A percentile compares a stretch with the other conserved stretches of the same genome.
Conservation (phyloP, 352 stramenopile genomes). For the Phytopythium kandeliae region DNA sequence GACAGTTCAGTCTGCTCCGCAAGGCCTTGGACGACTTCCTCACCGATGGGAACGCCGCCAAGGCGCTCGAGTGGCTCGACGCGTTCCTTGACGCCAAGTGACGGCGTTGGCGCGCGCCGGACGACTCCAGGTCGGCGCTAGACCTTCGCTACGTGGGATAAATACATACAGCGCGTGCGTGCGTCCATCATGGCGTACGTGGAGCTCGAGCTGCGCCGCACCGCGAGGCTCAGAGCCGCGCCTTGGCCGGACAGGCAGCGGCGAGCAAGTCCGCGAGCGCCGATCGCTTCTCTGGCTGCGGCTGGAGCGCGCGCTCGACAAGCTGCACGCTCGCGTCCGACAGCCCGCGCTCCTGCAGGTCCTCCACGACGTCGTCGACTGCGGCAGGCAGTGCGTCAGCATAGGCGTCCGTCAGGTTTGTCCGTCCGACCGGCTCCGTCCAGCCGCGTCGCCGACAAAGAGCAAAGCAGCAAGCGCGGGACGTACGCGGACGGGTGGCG, state of each 20-base stretch:
- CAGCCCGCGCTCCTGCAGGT: constrained; percentile 23
- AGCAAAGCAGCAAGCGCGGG: not conserved
- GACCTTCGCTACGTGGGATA: constrained; percentile 10
- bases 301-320: constrained; percentile 37
- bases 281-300: constrained; percentile 29
- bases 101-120: not conserved
- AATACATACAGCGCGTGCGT: constrained; percentile 21
- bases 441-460: no score
- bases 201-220: no score
- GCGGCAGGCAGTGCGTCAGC: no score
- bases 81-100: constrained; percentile 42
- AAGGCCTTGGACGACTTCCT: constrained; percentile 44
- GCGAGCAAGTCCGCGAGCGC: constrained; percentile 39
- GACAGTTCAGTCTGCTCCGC: constrained; percentile 51
- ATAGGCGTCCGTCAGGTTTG: no score
- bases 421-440: no score
- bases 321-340: constrained; percentile 26
- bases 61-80: constrained; percentile 64
- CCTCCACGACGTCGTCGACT: constrained; percentile 60
- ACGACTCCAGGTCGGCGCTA: no score
- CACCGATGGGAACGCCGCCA: constrained; percentile 24
- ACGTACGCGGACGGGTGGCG: constrained; percentile 50
- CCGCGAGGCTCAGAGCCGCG: constrained; percentile 27
- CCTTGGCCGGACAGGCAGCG: constrained; percentile 28
- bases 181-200: no score